Base-by-base conservation (phyloP, 164 flowering plant genomes). In the Brasenia schreberi region DNA sequence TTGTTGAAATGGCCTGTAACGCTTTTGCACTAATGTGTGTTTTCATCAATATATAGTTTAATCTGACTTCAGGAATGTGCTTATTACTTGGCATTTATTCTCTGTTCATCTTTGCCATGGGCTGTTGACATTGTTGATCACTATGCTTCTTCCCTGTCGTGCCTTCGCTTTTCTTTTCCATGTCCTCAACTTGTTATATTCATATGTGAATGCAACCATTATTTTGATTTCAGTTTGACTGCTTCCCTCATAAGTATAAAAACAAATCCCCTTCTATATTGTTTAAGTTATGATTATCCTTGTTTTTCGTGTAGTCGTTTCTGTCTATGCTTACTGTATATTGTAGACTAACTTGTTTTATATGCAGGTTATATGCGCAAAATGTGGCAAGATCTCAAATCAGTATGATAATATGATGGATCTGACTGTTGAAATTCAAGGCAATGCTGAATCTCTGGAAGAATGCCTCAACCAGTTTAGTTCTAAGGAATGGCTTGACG, bases 401-500 rank as follows among this genome's bases (percentile, higher is more conserved):
- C 89, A 85, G 72, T 83, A 84, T 71, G 99, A 94, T 72, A 91
- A 83, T 79, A 94, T 94, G 99, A 87, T 94, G 99, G 99, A 94
- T 80, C 80, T 94, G 69, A 89, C 96, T 52, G 97, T 94, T 69
- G 97, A 94, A 75, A 94, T 94, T 70, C 95, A 89, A 70, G 99
- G 99, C 18, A 87, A 89, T 72, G 95, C 83, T 65, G 73, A 81
- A 63, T 87, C 96, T 43, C 77, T 94, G 80, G 92, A 91, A 80
- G 91, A 88, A 66, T 91, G 97, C 75, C 81, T 94, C 19, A 83
- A 87, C 59, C 97, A 91, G 71, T 94, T 87, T 68, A 94, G 97
- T 18, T 84, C 56, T 56, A 81, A 75, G 78, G 99, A 94, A 77
- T 77, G 84, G 82, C 99, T 94, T 76, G 83, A 91, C 70, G 99